Base-by-base conservation (phyloP, 306 rosid genomes). In the Geum urbanum region DNA sequence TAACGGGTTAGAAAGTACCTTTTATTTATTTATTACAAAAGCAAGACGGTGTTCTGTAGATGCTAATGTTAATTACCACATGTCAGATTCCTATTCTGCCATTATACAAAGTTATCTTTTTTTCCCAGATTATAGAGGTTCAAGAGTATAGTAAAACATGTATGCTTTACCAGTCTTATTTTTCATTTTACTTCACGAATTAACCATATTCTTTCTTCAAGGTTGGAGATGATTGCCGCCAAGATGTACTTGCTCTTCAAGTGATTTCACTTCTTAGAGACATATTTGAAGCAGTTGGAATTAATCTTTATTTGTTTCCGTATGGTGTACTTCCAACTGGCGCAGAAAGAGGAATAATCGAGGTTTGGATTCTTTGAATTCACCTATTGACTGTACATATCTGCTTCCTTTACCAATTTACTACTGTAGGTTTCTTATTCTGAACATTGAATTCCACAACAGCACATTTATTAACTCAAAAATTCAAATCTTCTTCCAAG, bases 151-250 rank as follows among this genome's bases (percentile, higher is more conserved):
- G 3, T 11, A 3, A 4, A 35, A 14, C 44, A 20, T 39, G n/a
- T n/a, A n/a, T n/a, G n/a, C n/a, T n/a, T n/a, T n/a, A n/a, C n/a
- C n/a, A n/a, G n/a, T 3, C 15, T 5, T 39, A 61, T 39, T 8
- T 61, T 15, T 8, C 12, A 20, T 56, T 70, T 55, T 79, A 27
- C 15, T 71, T 72, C 79, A 64, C 72, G 70, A 72, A 63, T 77
- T 85, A 58, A 83, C 70, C 27, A 15, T 58, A 68, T 68, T 76
- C 44, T 80, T 79, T 7, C 13, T 81, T 80, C 32, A 68, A 90
- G 99, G 97, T 90, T 72, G 99, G 99, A 86, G 99, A 94, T 80
- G 99, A 94, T 83, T 94, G 99, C 82, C 87, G 99, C 71, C 99
- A 94, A 85, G 99, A 94, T 79, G 96, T 94, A 77, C 97, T 94